phyloP scores from a whole-genome alignment of 2,329 filamentous ascomycete genomes.

The Helicocarpus griseus region DNA sequence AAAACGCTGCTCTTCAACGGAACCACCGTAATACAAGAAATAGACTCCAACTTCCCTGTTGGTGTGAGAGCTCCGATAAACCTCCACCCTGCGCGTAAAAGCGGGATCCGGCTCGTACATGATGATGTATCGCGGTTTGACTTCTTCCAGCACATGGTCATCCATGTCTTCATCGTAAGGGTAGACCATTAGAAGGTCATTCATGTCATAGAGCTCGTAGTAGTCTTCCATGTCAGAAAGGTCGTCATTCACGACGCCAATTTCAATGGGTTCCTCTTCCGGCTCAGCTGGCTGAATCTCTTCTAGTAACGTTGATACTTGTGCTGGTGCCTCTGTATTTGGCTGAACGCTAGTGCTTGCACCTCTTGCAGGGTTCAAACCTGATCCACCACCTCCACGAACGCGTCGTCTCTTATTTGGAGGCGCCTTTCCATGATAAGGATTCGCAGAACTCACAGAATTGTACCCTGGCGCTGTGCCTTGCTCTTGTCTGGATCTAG shows the following conservation, averaged over 20 bases:
- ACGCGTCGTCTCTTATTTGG: slow-evolving; percentile 79
- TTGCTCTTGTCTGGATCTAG: slow-evolving; percentile 18
- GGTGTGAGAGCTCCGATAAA: slow-evolving; percentile 89
- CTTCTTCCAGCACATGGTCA: slow-evolving; percentile 89
- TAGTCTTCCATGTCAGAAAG: slow-evolving; percentile 86
- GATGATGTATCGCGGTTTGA: slow-evolving; percentile 86
- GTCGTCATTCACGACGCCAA: slow-evolving; percentile 66
- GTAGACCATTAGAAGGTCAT: slow-evolving; percentile 78
- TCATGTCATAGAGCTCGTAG: slow-evolving; percentile 85
- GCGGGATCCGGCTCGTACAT: slow-evolving; percentile 97
- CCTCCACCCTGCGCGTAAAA: slow-evolving; percentile 88
- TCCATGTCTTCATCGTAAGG: slow-evolving; percentile 94
- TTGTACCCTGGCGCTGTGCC: slow-evolving; percentile 16
- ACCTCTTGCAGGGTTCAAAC: slow-evolving; percentile 50
- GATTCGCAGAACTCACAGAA: slow-evolving; percentile 12
- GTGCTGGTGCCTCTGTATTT: slow-evolving; percentile 65
- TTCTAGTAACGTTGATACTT: slow-evolving; percentile 72
- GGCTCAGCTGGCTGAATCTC: slow-evolving; percentile 73
- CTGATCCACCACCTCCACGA: slow-evolving; percentile 59
- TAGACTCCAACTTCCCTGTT: slow-evolving; percentile 85
- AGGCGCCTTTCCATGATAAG: slow-evolving; percentile 54
- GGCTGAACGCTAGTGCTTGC: slow-evolving; percentile 67
- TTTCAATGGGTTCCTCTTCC: slow-evolving; percentile 46
- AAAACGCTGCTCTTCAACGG: slow-evolving; percentile 91
- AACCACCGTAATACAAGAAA: slow-evolving; percentile 92